A percentile compares a stretch with the other conserved stretches of the same genome.
These are phyloP conservation scores for Ustilago shanxiensis DNA, from an alignment of 1,284 basidiomycete genomes.

Conservation along the genomic window DNA sequence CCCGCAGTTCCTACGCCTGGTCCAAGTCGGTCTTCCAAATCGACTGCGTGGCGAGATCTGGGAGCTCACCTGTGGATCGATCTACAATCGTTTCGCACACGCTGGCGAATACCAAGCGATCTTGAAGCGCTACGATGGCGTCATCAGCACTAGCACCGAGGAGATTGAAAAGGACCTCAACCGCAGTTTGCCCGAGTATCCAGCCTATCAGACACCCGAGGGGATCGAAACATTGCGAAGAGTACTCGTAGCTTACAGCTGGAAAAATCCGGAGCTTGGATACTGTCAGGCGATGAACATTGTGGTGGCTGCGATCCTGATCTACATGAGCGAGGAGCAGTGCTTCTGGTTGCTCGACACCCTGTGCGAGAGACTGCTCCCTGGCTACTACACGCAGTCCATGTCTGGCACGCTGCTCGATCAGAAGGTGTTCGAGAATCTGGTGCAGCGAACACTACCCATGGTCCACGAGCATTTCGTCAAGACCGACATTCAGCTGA, in stretches of 20 bases:
- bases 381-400: conserved; percentile 97
- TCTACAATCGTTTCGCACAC: conserved; percentile 86
- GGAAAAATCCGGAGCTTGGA: conserved; percentile 87
- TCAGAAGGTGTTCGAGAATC: conserved; percentile 95
- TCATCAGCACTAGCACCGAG: conserved; percentile 89
- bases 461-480: conserved; percentile 94
- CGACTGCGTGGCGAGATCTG: conserved; percentile 96
- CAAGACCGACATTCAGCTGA: conserved; percentile 92
- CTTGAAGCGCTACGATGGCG: conserved; percentile 82
- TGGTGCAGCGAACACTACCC: conserved; percentile 82
- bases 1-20: conserved; percentile 93
- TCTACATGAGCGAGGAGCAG: conserved; percentile 99
- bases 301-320: conserved; percentile 85
- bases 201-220: conserved; percentile 63
- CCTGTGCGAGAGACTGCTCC: conserved; percentile 91
- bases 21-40: conserved; percentile 97
- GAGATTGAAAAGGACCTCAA: conserved; percentile 99
- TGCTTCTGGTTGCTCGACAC: conserved; percentile 98
- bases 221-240: conserved; percentile 78
- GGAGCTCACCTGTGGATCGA: conserved; percentile 95
- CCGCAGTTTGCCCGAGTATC: conserved; percentile 73
- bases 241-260: conserved; percentile 95
- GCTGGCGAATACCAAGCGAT: conserved; percentile 87
- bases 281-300: conserved; percentile 76
- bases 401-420: conserved; percentile 99